Base-by-base conservation (phyloP, 768 basidiomycete species). In the Tulasnella sp. region DNA sequence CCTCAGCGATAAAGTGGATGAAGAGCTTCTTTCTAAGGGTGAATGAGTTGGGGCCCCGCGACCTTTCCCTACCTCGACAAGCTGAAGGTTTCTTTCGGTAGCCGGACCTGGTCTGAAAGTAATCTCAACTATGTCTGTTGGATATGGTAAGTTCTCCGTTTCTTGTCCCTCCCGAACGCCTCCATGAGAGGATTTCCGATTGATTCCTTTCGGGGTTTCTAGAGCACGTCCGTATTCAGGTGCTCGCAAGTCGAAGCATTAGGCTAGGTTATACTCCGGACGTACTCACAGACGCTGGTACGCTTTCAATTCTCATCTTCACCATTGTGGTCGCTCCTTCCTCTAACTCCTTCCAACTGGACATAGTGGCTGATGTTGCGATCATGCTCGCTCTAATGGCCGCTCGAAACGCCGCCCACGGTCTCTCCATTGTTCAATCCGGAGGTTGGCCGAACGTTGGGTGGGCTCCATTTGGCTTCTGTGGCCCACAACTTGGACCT, bases 331-430 rank as follows among this genome's bases (percentile, higher is more conserved):
- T 46, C 39, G 5, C 13, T 5, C 44, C 9, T 71, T 46, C 71
- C 71, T 5, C 37, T 26, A 5, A 72, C 20, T 40, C 0, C 23
- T 6, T 26, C 46, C 4, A 10, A 29, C 46, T 32, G 48, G 80
- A 4, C 75, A n/a, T 75, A 95, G 96, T 98, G 29, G 96, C 98
- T 23, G 98, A 99, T 83, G 83, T 94, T 11, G 89, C 91, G 0
- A 88, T 97, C 55, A 95, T 98, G 93, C 89, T 99, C 16, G 91
- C 91, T 0, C 87, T 99, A 37, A 98, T 98, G 96, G 96, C 96
- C 0, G 88, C 91, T 73, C 88, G 98, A n/a, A 91, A 93, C 73
- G 92, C 87, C 5, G 90, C 90, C 4, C 87, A 90, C 80, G 89
- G 89, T 2, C 88, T 89, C 74, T 82, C 86, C 0, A 81, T 95